Evolutionary conservation across 1,284 basidiomycete genomes (phyloP).

Genomic region (Stereum hirsutum): DNA sequence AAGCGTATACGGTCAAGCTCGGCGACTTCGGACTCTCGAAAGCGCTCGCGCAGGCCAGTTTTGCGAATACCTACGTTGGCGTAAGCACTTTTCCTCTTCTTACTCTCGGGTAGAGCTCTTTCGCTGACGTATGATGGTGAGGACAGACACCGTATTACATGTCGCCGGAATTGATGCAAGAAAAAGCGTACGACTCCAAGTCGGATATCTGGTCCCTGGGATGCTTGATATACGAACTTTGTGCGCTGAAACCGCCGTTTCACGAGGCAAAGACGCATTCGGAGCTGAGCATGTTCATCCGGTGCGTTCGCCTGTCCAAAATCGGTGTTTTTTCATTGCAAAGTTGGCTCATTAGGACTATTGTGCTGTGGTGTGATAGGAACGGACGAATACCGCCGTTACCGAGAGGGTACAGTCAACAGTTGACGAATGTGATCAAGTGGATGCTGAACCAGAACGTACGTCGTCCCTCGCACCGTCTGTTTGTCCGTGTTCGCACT

Average conservation of each 20-base stretch:
- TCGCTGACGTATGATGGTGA: conserved; percentile 1
- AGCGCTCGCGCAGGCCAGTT: conserved; percentile 77
- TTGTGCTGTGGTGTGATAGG: conserved; percentile 22
- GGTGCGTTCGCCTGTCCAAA: conserved; percentile 43
- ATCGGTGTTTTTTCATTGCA: too few relatives aligned
- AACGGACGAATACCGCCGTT: conserved; percentile 83
- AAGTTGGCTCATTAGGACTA: not conserved
- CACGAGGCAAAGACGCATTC: conserved; percentile 85
- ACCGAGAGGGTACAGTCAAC: conserved; percentile 73
- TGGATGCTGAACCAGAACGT: conserved; percentile 84
- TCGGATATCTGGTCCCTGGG: conserved; percentile 98
- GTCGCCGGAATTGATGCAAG: conserved; percentile 95
- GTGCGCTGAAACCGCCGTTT: conserved; percentile 85
- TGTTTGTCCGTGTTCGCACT: not conserved
- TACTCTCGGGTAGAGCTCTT: not conserved
- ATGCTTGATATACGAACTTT: conserved; percentile 93
- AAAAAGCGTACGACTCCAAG: conserved; percentile 94
- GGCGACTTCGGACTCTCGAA: conserved; percentile 97
- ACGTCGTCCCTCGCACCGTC: conserved; percentile 18
- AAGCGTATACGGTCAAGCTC: conserved; percentile 75
- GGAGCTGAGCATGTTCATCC: conserved; percentile 76
- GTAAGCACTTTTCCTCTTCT: conserved; percentile 36
- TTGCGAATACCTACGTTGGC: conserved; percentile 95
- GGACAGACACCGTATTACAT: conserved; percentile 96
- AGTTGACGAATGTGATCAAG: conserved; percentile 68